Base-by-base conservation (phyloP, 1,284 basidiomycete species). In the Phlebopus sp. region DNA sequence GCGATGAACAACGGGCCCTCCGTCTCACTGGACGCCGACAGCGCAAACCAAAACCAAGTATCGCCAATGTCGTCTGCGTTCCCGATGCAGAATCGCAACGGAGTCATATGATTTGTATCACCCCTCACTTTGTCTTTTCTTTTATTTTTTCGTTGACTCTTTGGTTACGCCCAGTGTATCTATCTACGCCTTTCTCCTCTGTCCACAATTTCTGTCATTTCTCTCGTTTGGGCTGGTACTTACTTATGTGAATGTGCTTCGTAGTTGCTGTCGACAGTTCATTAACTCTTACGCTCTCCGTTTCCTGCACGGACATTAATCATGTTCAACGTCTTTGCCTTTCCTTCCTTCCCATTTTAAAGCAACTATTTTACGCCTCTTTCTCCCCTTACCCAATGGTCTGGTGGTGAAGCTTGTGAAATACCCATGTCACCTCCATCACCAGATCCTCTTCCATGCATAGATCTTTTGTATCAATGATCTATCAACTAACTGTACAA, bases 31-130 rank as follows among this genome's bases (percentile, higher is more conserved):
- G 63, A 69, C 18, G 48, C 59, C 23, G 76, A 78, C 14, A 71
- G 73, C 32, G 59, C 59, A 21, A 70, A 63, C 43, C 78, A 75
- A 57, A 67, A 73, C 44, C 82, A 83, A 57, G 78, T 85, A 27
- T 87, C 85, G 18, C 84, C 84, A 0, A 78, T 86, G 81, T 86
- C 84, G 11, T 84, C 83, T 27, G 84, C 83, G 25, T 87, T 87
- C 64, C 84, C 85, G 7, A 37, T 46, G 39, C 62, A 62, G 44
- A 54, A 42, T 25, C 61, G 63, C 5, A 42, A 31, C n/a, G 57
- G 51, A 40, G 37, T 43, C 23, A 37, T 45, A 49, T 66, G 44
- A 47, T 49, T 43, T 50, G 45, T 49, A 51, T 39, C 27, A 45
- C 29, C 13, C 13, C 11, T 15, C 5, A 5, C 14, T 4, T 15